phyloP scores from a whole-genome alignment of 2,329 filamentous ascomycete genomes.

The Phyllosticta citribraziliensis region DNA sequence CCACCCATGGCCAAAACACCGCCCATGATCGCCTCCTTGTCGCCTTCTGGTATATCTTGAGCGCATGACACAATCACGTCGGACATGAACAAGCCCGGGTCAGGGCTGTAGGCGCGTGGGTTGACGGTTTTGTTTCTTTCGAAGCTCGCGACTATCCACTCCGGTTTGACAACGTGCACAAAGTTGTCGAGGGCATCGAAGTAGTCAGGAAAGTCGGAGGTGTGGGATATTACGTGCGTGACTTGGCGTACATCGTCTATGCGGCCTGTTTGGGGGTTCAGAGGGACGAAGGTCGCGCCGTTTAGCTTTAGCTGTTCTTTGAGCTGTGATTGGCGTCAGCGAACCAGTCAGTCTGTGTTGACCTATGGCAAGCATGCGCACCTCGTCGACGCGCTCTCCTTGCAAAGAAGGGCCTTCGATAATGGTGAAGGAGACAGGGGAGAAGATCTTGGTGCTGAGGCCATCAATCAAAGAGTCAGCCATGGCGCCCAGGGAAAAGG shows the following conservation, averaged over 20 bases:
- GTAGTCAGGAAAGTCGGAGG: slow-evolving; percentile 88
- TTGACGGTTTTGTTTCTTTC: slow-evolving; percentile 61
- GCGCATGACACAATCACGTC: slow-evolving; percentile 74
- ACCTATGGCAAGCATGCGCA: slow-evolving; percentile 13
- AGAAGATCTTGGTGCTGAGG: slow-evolving; percentile 23
- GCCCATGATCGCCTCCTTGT: slow-evolving; percentile 86
- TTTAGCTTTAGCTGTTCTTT: slow-evolving; percentile 36
- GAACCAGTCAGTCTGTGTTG: slow-evolving; percentile 13
- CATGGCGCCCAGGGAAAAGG: not conserved
- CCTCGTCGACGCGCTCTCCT: slow-evolving; percentile 19
- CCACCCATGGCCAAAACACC: slow-evolving; percentile 86
- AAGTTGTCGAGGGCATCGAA: slow-evolving; percentile 62
- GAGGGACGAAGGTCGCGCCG: slow-evolving; percentile 38
- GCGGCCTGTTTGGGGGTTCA: slow-evolving; percentile 28
- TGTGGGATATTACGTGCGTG: slow-evolving; percentile 62
- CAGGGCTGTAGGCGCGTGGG: slow-evolving; percentile 77
- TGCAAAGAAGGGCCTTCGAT: slow-evolving; percentile 32
- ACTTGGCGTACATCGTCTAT: slow-evolving; percentile 36
- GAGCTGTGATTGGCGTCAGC: slow-evolving; percentile 30
- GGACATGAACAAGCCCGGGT: slow-evolving; percentile 82
- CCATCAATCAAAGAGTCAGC: slow-evolving; percentile 7
- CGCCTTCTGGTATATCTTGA: slow-evolving; percentile 72
- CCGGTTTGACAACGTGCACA: slow-evolving; percentile 72
- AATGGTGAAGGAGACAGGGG: slow-evolving; percentile 31
- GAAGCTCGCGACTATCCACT: slow-evolving; percentile 69